Conservation (phyloP, 768 basidiomycete genomes). For the Kwoniella shandongensis region DNA sequence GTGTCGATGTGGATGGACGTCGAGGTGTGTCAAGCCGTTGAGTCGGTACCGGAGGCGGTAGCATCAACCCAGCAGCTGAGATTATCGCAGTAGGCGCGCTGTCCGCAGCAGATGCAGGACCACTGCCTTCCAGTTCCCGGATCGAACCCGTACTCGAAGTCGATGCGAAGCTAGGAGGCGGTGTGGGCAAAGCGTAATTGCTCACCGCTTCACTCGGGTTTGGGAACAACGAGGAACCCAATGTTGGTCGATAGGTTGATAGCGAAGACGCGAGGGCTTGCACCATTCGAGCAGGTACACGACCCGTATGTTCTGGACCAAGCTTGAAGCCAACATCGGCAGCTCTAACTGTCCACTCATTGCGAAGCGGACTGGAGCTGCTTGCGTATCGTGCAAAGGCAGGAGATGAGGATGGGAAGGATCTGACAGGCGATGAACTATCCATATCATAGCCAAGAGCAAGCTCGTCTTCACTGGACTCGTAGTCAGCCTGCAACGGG, state of each 20-base stretch:
- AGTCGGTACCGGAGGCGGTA: constrained; percentile 35
- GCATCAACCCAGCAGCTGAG: constrained; percentile 32
- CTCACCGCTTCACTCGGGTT: neutral
- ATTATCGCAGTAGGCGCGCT: neutral
- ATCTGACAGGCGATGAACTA: neutral
- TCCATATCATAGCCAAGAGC: neutral
- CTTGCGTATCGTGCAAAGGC: neutral
- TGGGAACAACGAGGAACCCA: constrained; percentile 12
- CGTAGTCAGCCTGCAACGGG: constrained; percentile 8
- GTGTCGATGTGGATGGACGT: neutral
- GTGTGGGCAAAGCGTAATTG: constrained; percentile 18
- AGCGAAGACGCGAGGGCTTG: constrained; percentile 23
- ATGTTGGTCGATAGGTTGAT: neutral
- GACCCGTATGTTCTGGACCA: constrained; percentile 35
- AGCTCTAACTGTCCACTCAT: constrained; percentile 29
- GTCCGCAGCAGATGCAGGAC: neutral
- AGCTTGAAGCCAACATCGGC: constrained; percentile 33
- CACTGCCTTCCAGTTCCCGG: neutral
- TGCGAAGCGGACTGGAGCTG: constrained; percentile 17
- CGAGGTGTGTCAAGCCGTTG: constrained; percentile 1
- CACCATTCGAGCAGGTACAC: constrained; percentile 26
- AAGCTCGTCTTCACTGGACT: constrained; percentile 4
- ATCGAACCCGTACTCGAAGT: constrained; percentile 2
- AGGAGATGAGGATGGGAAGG: constrained; percentile 10
- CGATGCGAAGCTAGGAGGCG: constrained; percentile 21